phyloP scores from a whole-genome alignment of 257 asterid genomes.

The Solanum virginianum region DNA sequence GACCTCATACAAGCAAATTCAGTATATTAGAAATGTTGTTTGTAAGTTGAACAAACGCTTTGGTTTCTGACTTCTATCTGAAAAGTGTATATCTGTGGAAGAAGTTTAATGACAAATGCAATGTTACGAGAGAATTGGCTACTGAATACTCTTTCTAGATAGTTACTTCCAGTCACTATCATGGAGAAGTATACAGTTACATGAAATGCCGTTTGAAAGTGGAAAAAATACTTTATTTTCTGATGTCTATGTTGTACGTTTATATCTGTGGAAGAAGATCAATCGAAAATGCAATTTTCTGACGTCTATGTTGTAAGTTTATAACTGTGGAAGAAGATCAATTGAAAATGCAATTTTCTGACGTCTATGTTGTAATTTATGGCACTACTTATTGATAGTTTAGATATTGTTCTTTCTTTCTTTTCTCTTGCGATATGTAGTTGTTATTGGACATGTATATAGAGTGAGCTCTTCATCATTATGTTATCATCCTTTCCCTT shows the following conservation, averaged over 20 bases:
- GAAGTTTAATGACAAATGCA: not conserved
- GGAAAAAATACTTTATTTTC: not conserved
- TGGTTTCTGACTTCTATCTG: not conserved
- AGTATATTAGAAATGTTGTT: not conserved
- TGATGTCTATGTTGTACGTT: not conserved
- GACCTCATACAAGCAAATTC: not conserved
- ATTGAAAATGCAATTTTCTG: not conserved
- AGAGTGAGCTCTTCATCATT: not conserved
- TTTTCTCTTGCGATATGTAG: not conserved
- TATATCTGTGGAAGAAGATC: not conserved
- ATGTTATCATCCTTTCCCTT: not conserved
- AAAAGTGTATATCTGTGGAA: not conserved
- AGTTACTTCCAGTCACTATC: not conserved
- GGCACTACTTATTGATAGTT: not conserved
- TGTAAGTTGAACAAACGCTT: not conserved
- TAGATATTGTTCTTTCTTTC: not conserved
- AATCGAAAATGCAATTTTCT: not conserved
- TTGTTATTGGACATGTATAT: not conserved
- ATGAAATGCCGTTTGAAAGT: not conserved
- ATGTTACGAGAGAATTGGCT: not conserved
- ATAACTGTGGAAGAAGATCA: not conserved
- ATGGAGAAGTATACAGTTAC: not conserved
- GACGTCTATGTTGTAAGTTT: not conserved
- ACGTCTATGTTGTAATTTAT: not conserved
- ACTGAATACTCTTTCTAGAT: not conserved